phyloP scores from a whole-genome alignment of 2,329 filamentous ascomycete species.

The Beauveria caledonica region DNA sequence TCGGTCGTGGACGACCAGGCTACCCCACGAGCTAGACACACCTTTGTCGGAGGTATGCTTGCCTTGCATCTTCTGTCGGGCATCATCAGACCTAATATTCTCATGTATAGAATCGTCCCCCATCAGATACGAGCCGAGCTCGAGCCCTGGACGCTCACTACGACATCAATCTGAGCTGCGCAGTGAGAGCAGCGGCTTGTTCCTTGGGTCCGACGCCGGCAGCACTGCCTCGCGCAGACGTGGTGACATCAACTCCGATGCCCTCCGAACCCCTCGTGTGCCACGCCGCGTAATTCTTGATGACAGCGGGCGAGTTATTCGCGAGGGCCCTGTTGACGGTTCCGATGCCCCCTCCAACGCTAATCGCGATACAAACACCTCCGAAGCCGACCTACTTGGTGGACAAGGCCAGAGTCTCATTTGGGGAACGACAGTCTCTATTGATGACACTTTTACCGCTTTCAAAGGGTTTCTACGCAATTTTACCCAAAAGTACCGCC shows the following conservation, averaged over 20 bases:
- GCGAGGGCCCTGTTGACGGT: slow-evolving; percentile 40
- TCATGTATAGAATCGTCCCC: slow-evolving; percentile 70
- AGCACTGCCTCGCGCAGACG: slow-evolving; percentile 51
- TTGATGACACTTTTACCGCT: slow-evolving; percentile 75
- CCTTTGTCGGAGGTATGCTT: slow-evolving; percentile 52
- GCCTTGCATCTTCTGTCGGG: not conserved
- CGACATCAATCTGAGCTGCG: slow-evolving; percentile 61
- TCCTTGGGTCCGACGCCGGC: slow-evolving; percentile 58
- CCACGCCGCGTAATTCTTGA: slow-evolving; percentile 51
- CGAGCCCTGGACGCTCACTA: slow-evolving; percentile 64
- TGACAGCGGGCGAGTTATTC: slow-evolving; percentile 48
- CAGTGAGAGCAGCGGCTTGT: slow-evolving; percentile 80
- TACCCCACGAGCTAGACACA: slow-evolving; percentile 60
- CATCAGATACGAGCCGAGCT: slow-evolving; percentile 83
- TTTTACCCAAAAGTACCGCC: slow-evolving; percentile 86
- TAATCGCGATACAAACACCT: slow-evolving; percentile 70
- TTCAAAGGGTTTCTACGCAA: slow-evolving; percentile 92
- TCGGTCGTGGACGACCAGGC: slow-evolving; percentile 45
- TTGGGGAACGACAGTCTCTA: slow-evolving; percentile 95
- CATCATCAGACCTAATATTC: slow-evolving; percentile 10
- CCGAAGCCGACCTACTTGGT: slow-evolving; percentile 81
- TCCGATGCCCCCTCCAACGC: slow-evolving; percentile 55
- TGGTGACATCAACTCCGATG: slow-evolving; percentile 81
- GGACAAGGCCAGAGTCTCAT: slow-evolving; percentile 76
- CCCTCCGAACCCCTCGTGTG: slow-evolving; percentile 46